Percentiles rank a stretch among this genome's conserved stretches.
Conservation (phyloP, 169 alveolate genomes). For the Condylostoma magnum region DNA sequence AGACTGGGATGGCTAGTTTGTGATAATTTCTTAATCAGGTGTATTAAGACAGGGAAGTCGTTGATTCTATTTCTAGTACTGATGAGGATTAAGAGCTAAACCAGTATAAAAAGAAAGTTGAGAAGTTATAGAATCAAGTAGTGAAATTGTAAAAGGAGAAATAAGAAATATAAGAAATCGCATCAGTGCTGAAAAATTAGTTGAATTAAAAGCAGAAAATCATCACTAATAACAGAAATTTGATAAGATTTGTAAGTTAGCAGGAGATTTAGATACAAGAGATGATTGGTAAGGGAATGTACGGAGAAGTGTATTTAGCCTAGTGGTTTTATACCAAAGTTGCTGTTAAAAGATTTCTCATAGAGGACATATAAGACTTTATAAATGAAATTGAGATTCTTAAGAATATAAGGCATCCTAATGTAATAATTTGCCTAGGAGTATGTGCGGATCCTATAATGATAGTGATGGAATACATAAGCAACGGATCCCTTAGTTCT, state of each 20-base stretch:
- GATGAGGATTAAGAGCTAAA: not conserved
- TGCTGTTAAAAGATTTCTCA: not conserved
- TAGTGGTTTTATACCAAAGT: constrained; percentile 6
- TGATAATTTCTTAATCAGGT: not conserved
- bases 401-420: constrained; percentile 5
- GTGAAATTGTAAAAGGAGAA: too few relatives aligned
- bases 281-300: constrained; percentile 13
- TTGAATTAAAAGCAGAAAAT: too few relatives aligned
- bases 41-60: too few relatives aligned
- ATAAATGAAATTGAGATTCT: not conserved
- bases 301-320: constrained; percentile 15
- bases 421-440: constrained; percentile 3
- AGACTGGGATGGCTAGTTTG: not conserved
- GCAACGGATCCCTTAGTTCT: not conserved
- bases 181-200: too few relatives aligned
- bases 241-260: not conserved
- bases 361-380: not conserved
- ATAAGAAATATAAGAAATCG: too few relatives aligned
- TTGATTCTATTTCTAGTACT: too few relatives aligned
- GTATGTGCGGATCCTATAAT: not conserved
- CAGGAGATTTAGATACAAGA: not conserved
- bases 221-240: too few relatives aligned
- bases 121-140: not conserved
- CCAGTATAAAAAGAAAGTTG: constrained; percentile 4
- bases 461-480: constrained; percentile 10